These are phyloP conservation scores for Patellaria atrata DNA, from an alignment of 495 filamentous ascomycete genomes.

Conservation along the genomic window DNA sequence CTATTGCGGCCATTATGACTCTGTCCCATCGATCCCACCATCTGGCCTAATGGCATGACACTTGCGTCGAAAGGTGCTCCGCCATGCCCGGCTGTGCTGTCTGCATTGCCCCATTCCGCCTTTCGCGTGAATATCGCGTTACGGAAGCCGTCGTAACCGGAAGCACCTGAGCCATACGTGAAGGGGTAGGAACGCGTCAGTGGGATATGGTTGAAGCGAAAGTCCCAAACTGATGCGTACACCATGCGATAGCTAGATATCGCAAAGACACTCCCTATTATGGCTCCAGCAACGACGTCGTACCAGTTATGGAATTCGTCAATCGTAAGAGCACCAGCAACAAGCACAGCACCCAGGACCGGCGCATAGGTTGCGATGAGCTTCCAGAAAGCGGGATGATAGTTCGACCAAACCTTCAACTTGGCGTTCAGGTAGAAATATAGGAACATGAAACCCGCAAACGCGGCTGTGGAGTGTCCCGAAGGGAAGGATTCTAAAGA, in stretches of 20 bases:
- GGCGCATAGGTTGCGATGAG: slow-evolving; percentile 41
- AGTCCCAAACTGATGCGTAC: slow-evolving; percentile 23
- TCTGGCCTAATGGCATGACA: slow-evolving; percentile 11
- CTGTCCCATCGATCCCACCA: too few species aligned
- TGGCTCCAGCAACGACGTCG: slow-evolving; percentile 21
- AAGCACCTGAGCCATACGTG: slow-evolving; percentile 15
- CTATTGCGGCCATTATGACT: too few species aligned
- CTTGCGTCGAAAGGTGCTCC: slow-evolving; percentile 14
- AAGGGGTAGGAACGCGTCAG: slow-evolving; percentile 19
- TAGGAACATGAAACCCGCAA: slow-evolving; percentile 36
- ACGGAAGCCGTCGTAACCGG: slow-evolving; percentile 14
- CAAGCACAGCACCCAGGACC: slow-evolving; percentile 41
- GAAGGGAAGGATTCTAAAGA: slow-evolving; percentile 35
- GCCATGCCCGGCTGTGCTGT: slow-evolving; percentile 14
- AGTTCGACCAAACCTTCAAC: slow-evolving; percentile 40
- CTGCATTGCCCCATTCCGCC: slow-evolving; percentile 15
- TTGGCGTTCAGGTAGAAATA: slow-evolving; percentile 43
- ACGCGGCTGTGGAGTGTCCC: slow-evolving; percentile 40
- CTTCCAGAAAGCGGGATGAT: slow-evolving; percentile 52
- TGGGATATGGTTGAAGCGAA: slow-evolving; percentile 23
- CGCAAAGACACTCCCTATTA: slow-evolving; percentile 23
- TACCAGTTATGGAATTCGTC: slow-evolving; percentile 41
- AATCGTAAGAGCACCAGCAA: slow-evolving; percentile 44
- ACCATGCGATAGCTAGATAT: slow-evolving; percentile 22
- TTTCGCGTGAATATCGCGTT: slow-evolving; percentile 15